Percentiles rank a stretch among this genome's conserved stretches.
These are phyloP conservation scores for Meyerozyma guilliermondii DNA, from an alignment of 1,139 yeast genomes.

Conservation along the genomic window DNA sequence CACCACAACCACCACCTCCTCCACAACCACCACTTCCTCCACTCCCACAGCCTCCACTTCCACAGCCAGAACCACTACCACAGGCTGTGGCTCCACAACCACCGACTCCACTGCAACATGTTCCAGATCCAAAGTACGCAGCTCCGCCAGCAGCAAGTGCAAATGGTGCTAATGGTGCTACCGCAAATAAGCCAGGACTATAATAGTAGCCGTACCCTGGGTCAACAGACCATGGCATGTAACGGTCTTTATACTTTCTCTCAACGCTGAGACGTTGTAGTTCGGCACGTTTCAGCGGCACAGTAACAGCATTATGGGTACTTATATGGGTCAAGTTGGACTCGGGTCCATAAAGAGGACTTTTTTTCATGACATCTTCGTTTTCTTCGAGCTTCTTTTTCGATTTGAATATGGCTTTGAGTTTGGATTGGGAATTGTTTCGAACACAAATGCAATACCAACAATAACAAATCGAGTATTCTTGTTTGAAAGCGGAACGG, in stretches of 20 bases:
- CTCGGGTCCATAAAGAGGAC: not conserved
- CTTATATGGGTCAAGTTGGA: not conserved
- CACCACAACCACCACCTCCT: not conserved
- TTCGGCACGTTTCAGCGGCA: not conserved
- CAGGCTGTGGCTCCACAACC: not conserved
- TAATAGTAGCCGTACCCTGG: not conserved
- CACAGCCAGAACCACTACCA: not conserved
- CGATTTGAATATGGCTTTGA: not conserved
- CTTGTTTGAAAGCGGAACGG: constrained; percentile 14
- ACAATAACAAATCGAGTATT: constrained; percentile 24
- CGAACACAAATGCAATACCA: constrained; percentile 17
- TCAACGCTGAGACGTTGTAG: not conserved
- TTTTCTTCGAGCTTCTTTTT: not conserved
- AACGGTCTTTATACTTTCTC: not conserved
- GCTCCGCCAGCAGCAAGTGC: not conserved
- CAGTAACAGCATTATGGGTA: not conserved
- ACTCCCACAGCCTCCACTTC: not conserved
- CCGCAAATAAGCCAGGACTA: not conserved
- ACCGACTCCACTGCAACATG: not conserved
- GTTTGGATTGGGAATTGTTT: not conserved
- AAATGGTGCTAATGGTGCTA: not conserved
- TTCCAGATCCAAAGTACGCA: not conserved
- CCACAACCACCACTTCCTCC: not conserved
- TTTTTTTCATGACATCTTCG: not conserved
- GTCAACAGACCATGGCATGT: not conserved